Evolutionary conservation across 2,329 filamentous ascomycete genomes (phyloP), one percentile per base, ranked within the genome.

Genomic region (Paecilomyces sp.): DNA sequence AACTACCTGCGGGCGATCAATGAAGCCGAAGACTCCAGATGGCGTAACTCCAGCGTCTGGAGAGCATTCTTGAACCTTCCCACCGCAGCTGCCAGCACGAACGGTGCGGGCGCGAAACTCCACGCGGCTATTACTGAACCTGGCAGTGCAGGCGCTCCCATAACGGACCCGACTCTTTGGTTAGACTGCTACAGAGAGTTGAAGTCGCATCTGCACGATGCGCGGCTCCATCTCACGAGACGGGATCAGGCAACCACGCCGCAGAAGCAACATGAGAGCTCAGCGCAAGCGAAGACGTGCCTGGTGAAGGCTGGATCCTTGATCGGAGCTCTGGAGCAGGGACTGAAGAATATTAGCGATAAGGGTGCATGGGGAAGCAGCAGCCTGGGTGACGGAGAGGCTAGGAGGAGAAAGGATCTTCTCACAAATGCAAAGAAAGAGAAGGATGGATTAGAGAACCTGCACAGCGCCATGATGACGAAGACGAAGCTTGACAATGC

Each of bases 231-330:
- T 66, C 73, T 88, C n/a, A 85, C 83, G 54, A 76, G 81, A 53
- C 73, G 85, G 12, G 85, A 88, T 62, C 82, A 85, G 65, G 84
- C 84, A 11, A 79, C 77, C 1, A 81, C 80, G 3, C 81, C 84
- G 2, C 82, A 84, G 60, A 79, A 80, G 57, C 85, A 88, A 69
- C 85, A 88, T 67, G 82, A 86, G 65, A 82, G 81, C n/a, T 81
- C 82, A 8, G 83, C 84, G 6, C 81, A 82, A 28, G 85, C 85
- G 52, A 88, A 88, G 74, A 81, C 80, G 51, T 79, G 77, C 57
- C 78, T 88, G 11, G 79, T 87, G 25, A 77, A 83, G 53, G 83
- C 83, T 0, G 81, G 80, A 2, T 79, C 80, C 5, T 73, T 85
- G 61, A 80, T 87, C 7, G 72, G 74, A 5, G 79, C 82, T 12